Evolutionary conservation across 208 protist genomes (phyloP).

Genomic region (Trypanosoma scelopori): DNA sequence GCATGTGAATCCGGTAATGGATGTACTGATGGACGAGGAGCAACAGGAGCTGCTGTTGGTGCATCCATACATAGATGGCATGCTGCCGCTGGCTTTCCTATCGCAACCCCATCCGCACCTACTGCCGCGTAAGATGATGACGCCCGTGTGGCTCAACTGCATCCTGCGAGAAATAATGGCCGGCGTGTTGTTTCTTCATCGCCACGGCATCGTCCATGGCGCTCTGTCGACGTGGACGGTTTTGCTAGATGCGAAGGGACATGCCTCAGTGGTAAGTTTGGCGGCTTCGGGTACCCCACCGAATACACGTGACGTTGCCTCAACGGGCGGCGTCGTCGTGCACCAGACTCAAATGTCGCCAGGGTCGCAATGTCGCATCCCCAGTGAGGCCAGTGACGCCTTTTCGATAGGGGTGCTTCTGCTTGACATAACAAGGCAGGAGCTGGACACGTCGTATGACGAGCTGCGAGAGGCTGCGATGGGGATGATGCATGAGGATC

Average conservation of each 20-base stretch:
- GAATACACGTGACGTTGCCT: not conserved
- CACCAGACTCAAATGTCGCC: slow-evolving; percentile 2
- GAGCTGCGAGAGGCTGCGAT: slow-evolving; percentile 22
- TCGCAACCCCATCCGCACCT: slow-evolving; percentile 7
- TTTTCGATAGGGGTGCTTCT: slow-evolving; percentile 10
- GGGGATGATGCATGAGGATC: slow-evolving; percentile 35
- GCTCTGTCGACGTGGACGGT: slow-evolving; percentile 60
- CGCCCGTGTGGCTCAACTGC: not conserved
- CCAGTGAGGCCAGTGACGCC: slow-evolving; percentile 15
- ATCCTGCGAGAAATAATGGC: slow-evolving; percentile 24
- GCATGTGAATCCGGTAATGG: slow-evolving; percentile 18
- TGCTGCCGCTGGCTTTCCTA: slow-evolving; percentile 21
- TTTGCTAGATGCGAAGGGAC: slow-evolving; percentile 26
- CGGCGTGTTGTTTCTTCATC: slow-evolving; percentile 29
- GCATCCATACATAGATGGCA: slow-evolving; percentile 27
- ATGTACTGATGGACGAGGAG: slow-evolving; percentile 25
- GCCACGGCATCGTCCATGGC: slow-evolving; percentile 35
- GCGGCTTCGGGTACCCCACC: slow-evolving; percentile 13
- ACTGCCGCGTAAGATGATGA: slow-evolving; percentile 1
- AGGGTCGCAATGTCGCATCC: not conserved
- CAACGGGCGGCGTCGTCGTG: not conserved
- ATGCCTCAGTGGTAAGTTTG: slow-evolving; percentile 27
- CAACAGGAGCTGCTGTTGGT: slow-evolving; percentile 20
- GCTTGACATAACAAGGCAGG: slow-evolving; percentile 12
- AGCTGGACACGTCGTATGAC: slow-evolving; percentile 15